phyloP scores from a whole-genome alignment of 2,329 filamentous ascomycete genomes.

The Beauveria sp. region DNA sequence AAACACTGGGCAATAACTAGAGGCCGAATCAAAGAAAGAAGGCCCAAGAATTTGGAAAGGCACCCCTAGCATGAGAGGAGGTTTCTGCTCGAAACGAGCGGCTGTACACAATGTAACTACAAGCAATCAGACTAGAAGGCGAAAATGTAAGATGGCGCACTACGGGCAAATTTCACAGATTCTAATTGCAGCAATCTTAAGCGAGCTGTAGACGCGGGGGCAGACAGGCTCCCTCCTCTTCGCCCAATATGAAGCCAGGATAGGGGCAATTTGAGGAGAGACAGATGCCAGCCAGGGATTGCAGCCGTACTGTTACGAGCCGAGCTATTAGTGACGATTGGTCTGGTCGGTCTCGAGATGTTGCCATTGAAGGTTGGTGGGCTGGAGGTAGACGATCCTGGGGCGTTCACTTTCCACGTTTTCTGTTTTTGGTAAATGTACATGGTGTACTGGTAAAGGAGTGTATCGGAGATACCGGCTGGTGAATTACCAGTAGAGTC shows the following conservation, averaged over 20 bases:
- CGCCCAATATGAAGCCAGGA: not conserved
- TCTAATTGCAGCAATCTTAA: conserved; percentile 6
- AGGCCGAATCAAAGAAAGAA: not conserved
- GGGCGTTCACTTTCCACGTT: too few relatives aligned
- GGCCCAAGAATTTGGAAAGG: not conserved
- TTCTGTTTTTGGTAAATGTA: too few relatives aligned
- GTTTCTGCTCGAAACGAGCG: not conserved
- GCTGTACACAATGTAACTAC: conserved; percentile 9
- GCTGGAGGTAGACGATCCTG: too few relatives aligned
- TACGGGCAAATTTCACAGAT: not conserved
- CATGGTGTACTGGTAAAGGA: too few relatives aligned
- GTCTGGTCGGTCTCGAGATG: not conserved
- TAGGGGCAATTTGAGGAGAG: not conserved
- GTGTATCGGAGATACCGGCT: too few relatives aligned
- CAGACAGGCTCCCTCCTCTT: not conserved
- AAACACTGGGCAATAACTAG: not conserved
- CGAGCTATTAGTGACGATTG: not conserved
- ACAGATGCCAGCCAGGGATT: not conserved
- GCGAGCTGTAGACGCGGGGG: not conserved
- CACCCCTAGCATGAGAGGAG: not conserved
- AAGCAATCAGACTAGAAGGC: not conserved
- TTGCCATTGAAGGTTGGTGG: too few relatives aligned
- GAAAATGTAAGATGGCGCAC: conserved; percentile 3
- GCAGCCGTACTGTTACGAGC: not conserved
- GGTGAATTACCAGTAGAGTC: not conserved